Evolutionary conservation across 2,329 filamentous ascomycete genomes (phyloP), one percentile per base, ranked within the genome.

Genomic region (Arthrinium puccinioides): DNA sequence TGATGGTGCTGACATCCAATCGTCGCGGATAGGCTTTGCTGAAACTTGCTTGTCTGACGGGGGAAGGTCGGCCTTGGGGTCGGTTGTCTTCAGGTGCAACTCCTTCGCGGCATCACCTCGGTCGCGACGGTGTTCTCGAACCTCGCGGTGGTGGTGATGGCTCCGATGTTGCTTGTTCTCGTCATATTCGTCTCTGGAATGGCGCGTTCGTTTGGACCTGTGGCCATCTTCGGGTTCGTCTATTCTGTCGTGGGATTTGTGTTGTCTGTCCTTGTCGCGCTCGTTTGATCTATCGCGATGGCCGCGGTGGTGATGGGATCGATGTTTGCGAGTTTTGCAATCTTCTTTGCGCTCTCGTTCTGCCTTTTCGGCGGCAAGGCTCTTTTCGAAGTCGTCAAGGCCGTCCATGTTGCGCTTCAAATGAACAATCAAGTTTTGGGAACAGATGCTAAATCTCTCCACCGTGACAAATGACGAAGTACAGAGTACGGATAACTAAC

Each of bases 1-100:
- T 0, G 85, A 86, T 0, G 90, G 88, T 0, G 83, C 83, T 42
- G 88, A 82, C 92, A 98, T 98, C 89, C 94, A 98, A 0, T 84
- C 77, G 59, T 97, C 92, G 45, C 94, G 78, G 47, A 80, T 73
- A 21, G 81, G 51, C 1, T 61, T 55, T 56, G 51, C 41, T 4
- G 60, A 42, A 23, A 66, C 63, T 44, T 71, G 69, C 16, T 76
- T 72, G 24, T 76, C 64, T 1, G 69, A 72, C 4, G 70, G 47
- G 2, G 71, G 70, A 0, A 71, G 50, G 40, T 76, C 70, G 36
- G 69, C 62, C 42, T 74, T 72, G 1, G 64, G 59, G 44, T 74
- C 69, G 5, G 64, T 58, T 1, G 48, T 52, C 39, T 72, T 73
- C 23, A 61, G 44, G 36, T 66, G 53, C 25, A 56, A 59, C 18